phyloP scores from a whole-genome alignment of 768 basidiomycete genomes.

The Amanita thiersii region DNA sequence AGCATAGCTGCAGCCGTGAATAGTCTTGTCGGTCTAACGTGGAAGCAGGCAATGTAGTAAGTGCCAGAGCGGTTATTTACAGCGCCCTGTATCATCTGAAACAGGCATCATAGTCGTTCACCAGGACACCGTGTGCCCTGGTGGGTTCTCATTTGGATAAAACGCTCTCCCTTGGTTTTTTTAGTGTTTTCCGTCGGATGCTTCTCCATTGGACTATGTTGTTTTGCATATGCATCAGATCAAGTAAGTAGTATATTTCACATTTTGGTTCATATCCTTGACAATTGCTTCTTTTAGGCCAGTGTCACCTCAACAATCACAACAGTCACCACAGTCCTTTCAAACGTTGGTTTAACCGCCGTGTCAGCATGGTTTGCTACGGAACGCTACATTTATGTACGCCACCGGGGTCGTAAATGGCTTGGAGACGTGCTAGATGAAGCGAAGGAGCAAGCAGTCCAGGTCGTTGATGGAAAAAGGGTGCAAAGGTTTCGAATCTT shows the following conservation, averaged over 20 bases:
- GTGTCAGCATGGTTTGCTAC: slow-evolving; percentile 60
- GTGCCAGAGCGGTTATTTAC: too few species aligned
- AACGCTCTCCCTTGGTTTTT: slow-evolving; percentile 75
- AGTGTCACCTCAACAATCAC: slow-evolving; percentile 69
- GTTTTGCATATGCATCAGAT: slow-evolving; percentile 67
- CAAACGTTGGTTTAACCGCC: slow-evolving; percentile 52
- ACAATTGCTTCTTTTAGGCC: slow-evolving; percentile 8
- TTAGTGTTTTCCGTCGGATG: slow-evolving; percentile 78
- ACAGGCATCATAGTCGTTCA: slow-evolving; percentile 46
- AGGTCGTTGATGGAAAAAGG: too few species aligned
- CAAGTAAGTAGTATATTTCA: slow-evolving; percentile 48
- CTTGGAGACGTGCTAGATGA: slow-evolving; percentile 43
- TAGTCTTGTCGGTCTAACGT: slow-evolving; percentile 64
- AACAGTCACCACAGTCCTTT: slow-evolving; percentile 68
- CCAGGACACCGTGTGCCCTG: slow-evolving; percentile 71
- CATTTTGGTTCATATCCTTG: neutral
- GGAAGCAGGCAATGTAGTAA: slow-evolving; percentile 81
- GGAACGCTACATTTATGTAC: slow-evolving; percentile 45
- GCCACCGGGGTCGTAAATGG: slow-evolving; percentile 52
- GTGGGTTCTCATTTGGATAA: slow-evolving; percentile 87
- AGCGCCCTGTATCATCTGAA: too few species aligned
- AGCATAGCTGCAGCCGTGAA: slow-evolving; percentile 74
- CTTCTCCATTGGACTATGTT: slow-evolving; percentile 71
- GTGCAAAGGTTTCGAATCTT: neutral
- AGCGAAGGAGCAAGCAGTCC: slow-evolving; percentile 18